Evolutionary conservation across 1,284 basidiomycete genomes (phyloP), one percentile per base, ranked within the genome.

Genomic region (Pisolithus thermaeus): DNA sequence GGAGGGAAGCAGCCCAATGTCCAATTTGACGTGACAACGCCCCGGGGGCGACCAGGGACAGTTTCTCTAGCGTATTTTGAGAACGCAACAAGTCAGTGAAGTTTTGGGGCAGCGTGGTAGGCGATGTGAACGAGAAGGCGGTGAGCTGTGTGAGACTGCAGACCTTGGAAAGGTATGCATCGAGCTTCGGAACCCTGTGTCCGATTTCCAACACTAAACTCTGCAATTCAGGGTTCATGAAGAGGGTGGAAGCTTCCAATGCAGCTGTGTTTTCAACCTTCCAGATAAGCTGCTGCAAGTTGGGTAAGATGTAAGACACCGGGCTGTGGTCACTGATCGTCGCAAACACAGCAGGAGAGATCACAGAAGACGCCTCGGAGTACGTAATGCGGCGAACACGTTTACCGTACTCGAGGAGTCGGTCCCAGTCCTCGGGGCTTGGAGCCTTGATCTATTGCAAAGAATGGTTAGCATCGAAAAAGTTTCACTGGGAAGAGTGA

Each of bases 251-350:
- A 50, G 81, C 77, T 51, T 84, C 81, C 54, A 90, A 71, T 50
- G 79, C 84, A 36, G 77, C 75, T 25, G 79, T 61, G 7, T 79
- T 82, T 59, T 84, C 84, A 40, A 76, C 82, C 59, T 80, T 84
- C 87, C 87, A 90, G 38, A 76, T 76, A 58, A 89, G 72, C 49
- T 81, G 75, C 52, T 76, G 76, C 52, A 90, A 76, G 65, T 81
- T 76, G 23, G 87, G 86, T 49, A 90, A 74, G 43, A 90, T 76
- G 63, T 79, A 81, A 49, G 74, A 69, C 47, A 70, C 70, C 11
- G 87, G 84, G 47, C 80, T 77, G 56, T 73, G 72, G 56, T 84
- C 78, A 55, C 82, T 79, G 51, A 90, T 70, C 53, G 81, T 72
- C 27, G 82, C 69, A 65, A 90, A 86, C 58, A 88, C 74, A 54